Evolutionary conservation across 805 yeast species (phyloP).

Genomic region (Huiozyma sinensis): DNA sequence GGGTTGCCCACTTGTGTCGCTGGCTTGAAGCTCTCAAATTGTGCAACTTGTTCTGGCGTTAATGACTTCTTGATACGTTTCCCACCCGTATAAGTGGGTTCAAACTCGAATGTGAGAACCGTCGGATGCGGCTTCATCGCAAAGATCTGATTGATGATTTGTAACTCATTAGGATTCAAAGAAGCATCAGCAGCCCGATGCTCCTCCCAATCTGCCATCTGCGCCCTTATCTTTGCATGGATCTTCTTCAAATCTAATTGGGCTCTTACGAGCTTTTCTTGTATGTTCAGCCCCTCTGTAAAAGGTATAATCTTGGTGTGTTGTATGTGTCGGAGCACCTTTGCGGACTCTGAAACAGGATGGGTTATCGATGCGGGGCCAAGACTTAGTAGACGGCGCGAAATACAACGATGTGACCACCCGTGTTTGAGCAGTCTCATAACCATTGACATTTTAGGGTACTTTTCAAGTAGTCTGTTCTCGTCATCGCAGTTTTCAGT

Average conservation of each 20-base stretch:
- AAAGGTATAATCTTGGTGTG: constrained; percentile 33
- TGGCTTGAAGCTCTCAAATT: constrained; percentile 18
- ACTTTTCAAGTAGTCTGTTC: too few relatives aligned
- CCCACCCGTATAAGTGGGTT: constrained; percentile 87
- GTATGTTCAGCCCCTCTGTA: constrained; percentile 43
- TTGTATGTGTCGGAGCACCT: constrained; percentile 35
- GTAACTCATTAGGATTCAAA: constrained; percentile 39
- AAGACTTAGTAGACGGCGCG: too few relatives aligned
- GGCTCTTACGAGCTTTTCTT: constrained; percentile 44
- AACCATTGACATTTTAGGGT: too few relatives aligned
- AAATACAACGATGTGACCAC: too few relatives aligned
- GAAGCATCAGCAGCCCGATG: constrained; percentile 20
- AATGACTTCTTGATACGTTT: constrained; percentile 57
- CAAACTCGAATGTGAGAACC: constrained; percentile 72
- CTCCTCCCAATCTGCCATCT: constrained; percentile 32
- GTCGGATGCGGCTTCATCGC: constrained; percentile 51
- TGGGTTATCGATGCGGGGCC: constrained; percentile 8
- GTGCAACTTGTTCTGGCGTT: constrained; percentile 20
- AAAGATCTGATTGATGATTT: constrained; percentile 34
- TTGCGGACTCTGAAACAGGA: constrained; percentile 29
- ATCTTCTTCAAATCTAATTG: constrained; percentile 47
- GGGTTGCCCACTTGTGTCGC: constrained; percentile 14
- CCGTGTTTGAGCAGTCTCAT: too few relatives aligned
- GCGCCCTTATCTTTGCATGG: constrained; percentile 37
- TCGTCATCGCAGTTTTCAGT: too few relatives aligned